A percentile compares a stretch with the other conserved stretches of the same genome.
Evolutionary conservation across 139 green algal species (phyloP).

Genomic region (Coccomyxa sp.): DNA sequence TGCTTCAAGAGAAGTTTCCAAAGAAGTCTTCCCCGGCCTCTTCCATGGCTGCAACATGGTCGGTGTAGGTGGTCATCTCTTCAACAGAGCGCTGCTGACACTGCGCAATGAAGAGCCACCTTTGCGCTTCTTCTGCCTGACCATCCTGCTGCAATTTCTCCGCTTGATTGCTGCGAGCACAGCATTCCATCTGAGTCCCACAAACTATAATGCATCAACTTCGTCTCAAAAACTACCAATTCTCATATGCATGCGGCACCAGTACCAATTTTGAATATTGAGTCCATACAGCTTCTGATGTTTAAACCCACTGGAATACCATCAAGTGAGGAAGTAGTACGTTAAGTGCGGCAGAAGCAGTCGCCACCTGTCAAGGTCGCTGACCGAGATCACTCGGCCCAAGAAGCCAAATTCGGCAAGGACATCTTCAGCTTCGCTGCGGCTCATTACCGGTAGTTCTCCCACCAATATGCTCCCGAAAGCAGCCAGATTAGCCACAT

Average conservation of each 20-base stretch:
- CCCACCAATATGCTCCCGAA: constrained; percentile 1
- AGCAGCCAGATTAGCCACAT: not conserved
- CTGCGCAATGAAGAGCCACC: constrained; percentile 11
- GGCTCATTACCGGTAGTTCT: not conserved
- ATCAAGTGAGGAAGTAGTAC: too few relatives aligned
- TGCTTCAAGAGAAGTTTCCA: constrained; percentile 24
- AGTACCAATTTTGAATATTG: too few relatives aligned
- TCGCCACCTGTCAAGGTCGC: too few relatives aligned
- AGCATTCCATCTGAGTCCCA: too few relatives aligned
- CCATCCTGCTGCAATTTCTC: not conserved
- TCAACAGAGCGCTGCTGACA: constrained; percentile 15
- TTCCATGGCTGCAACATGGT: constrained; percentile 20
- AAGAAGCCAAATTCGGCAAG: not conserved
- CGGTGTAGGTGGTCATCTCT: constrained; percentile 20
- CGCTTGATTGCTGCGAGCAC: not conserved
- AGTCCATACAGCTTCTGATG: too few relatives aligned
- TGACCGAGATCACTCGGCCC: not conserved
- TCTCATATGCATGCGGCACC: too few relatives aligned
- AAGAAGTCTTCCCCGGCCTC: constrained; percentile 39
- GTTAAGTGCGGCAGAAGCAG: too few relatives aligned
- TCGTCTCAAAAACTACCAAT: too few relatives aligned
- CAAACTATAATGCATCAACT: too few relatives aligned
- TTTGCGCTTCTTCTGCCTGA: not conserved
- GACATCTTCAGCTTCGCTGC: not conserved
- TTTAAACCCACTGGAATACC: too few relatives aligned